Conservation (phyloP, 139 green algal genomes). For the Eudorina sp. region DNA sequence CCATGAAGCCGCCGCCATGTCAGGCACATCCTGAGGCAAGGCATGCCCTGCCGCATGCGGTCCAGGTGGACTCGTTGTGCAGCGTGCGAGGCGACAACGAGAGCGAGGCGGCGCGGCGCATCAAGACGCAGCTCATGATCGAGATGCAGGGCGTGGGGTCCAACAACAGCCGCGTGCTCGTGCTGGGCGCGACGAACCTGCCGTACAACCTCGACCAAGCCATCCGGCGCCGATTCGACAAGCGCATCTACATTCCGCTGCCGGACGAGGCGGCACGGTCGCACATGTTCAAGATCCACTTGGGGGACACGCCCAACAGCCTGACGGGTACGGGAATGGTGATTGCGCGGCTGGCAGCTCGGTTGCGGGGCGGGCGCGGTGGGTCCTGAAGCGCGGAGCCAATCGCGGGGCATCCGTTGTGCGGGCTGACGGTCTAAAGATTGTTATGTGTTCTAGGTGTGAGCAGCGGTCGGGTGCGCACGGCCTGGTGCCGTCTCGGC, state of each 20-base stretch:
- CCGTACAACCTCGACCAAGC: slow-evolving; percentile 95
- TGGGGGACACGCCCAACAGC: slow-evolving; percentile 94
- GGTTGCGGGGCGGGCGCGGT: too few species aligned
- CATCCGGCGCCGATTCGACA: slow-evolving; percentile 87
- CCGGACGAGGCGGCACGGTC: slow-evolving; percentile 90
- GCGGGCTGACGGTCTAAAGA: too few species aligned
- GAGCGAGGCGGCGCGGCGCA: slow-evolving; percentile 95
- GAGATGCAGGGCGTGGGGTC: slow-evolving; percentile 91
- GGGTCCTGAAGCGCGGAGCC: too few species aligned
- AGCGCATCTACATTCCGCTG: slow-evolving; percentile 99
- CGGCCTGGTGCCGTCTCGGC: too few species aligned
- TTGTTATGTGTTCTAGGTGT: too few species aligned
- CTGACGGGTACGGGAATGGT: slow-evolving; percentile 67
- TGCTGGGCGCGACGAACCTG: slow-evolving; percentile 98
- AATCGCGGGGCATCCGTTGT: too few species aligned
- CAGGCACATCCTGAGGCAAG: too few species aligned
- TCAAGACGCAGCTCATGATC: slow-evolving; percentile 99
- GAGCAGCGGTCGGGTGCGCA: too few species aligned
- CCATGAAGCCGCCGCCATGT: too few species aligned
- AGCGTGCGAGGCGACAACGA: slow-evolving; percentile 91
- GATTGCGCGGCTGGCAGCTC: too few species aligned
- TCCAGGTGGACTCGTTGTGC: slow-evolving; percentile 91
- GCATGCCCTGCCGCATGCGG: not conserved
- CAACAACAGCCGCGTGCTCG: slow-evolving; percentile 83
- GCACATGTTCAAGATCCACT: slow-evolving; percentile 97